Evolutionary conservation across 75 land plant genomes (phyloP).

Genomic region (Pinus tabuliformis): DNA sequence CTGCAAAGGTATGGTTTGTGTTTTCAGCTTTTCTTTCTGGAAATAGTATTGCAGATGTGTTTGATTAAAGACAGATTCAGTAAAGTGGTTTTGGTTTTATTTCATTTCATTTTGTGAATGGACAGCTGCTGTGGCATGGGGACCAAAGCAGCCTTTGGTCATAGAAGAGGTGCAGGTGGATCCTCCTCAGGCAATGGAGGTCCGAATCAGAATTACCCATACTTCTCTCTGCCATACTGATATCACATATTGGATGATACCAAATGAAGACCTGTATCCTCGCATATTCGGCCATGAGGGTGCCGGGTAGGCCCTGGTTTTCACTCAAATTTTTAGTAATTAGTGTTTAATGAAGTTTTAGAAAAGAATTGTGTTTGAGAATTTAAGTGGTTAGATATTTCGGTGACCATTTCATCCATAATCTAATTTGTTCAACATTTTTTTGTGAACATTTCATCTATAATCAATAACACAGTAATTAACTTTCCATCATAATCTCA

Average conservation of each 20-base stretch:
- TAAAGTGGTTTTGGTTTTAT: too few relatives aligned
- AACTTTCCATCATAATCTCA: too few relatives aligned
- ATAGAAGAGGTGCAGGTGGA: conserved; percentile 46
- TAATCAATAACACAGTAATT: too few relatives aligned
- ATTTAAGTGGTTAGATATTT: too few relatives aligned
- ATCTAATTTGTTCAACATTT: too few relatives aligned
- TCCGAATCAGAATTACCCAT: conserved; percentile 61
- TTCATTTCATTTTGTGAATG: too few relatives aligned
- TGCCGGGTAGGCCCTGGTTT: conserved; percentile 47
- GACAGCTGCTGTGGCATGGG: conserved; percentile 70
- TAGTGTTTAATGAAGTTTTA: too few relatives aligned
- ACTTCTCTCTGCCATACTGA: conserved; percentile 85
- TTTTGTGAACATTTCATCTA: too few relatives aligned
- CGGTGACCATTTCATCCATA: too few relatives aligned
- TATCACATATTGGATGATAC: conserved; percentile 45
- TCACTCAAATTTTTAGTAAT: too few relatives aligned
- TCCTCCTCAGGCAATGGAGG: conserved; percentile 76
- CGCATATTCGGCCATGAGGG: conserved; percentile 90
- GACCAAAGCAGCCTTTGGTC: conserved; percentile 41
- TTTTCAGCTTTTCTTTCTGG: background rate
- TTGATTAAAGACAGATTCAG: too few relatives aligned
- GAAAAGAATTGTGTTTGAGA: too few relatives aligned
- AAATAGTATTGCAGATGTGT: background rate
- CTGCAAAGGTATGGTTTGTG: conserved; percentile 24
- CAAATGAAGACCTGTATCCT: conserved; percentile 52